Percentiles rank a stretch among this genome's conserved stretches.
Conservation (phyloP, 495 filamentous ascomycete genomes). For the Xylaria nigripes region DNA sequence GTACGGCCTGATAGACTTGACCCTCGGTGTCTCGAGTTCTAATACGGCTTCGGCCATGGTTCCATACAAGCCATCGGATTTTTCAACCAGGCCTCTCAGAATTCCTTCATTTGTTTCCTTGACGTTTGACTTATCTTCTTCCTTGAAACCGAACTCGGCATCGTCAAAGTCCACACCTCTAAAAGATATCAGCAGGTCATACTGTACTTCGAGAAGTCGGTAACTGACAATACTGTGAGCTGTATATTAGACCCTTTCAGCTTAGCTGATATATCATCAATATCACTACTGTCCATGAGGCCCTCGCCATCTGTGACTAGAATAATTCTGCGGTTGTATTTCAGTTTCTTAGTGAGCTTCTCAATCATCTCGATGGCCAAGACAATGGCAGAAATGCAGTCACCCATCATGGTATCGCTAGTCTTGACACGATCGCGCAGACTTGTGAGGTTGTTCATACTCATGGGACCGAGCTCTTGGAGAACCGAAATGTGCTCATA, state of each 20-base stretch:
- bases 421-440: conserved; percentile 61
- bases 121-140: conserved; percentile 69
- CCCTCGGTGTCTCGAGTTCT: conserved; percentile 57
- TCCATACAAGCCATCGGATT: conserved; percentile 60
- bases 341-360: conserved; percentile 74
- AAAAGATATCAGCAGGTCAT: not conserved
- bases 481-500: conserved; percentile 75
- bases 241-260: conserved; percentile 70
- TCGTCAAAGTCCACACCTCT: conserved; percentile 96
- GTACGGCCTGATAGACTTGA: conserved; percentile 65
- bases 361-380: conserved; percentile 82
- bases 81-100: conserved; percentile 54
- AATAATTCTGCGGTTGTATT: conserved; percentile 74
- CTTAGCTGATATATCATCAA: conserved; percentile 59
- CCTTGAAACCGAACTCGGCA: conserved; percentile 79
- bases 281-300: conserved; percentile 55
- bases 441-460: conserved; percentile 58
- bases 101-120: conserved; percentile 65
- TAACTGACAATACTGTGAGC: conserved; percentile 66
- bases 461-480: conserved; percentile 60
- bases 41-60: conserved; percentile 79
- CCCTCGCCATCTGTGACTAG: conserved; percentile 76
- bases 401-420: conserved; percentile 49
- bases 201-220: not conserved
- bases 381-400: conserved; percentile 79